phyloP scores from a whole-genome alignment of 208 protist species.

The Trypanosoma conorhini region DNA sequence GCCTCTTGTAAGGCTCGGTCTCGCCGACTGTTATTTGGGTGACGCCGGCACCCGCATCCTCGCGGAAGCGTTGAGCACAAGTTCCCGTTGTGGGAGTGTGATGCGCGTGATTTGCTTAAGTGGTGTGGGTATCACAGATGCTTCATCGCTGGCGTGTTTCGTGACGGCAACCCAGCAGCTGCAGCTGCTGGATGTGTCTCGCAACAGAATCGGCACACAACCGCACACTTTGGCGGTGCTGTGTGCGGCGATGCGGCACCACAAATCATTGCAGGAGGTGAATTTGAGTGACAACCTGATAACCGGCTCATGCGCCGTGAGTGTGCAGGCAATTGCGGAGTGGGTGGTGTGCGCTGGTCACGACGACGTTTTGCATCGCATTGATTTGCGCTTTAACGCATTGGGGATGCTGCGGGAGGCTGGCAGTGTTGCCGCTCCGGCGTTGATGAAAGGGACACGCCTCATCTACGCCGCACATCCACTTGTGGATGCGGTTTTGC shows the following conservation, averaged over 20 bases:
- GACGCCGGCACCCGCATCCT: slow-evolving; percentile 19
- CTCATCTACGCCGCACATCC: slow-evolving; percentile 36
- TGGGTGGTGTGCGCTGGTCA: slow-evolving; percentile 41
- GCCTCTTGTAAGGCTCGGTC: slow-evolving; percentile 15
- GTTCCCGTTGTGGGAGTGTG: slow-evolving; percentile 2
- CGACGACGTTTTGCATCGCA: slow-evolving; percentile 6
- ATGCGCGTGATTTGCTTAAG: slow-evolving; percentile 27
- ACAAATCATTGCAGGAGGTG: slow-evolving; percentile 36
- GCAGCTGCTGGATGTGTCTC: slow-evolving; percentile 37
- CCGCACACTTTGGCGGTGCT: slow-evolving; percentile 30
- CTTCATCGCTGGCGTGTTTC: slow-evolving; percentile 33
- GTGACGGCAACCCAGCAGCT: slow-evolving; percentile 34
- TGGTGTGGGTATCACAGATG: slow-evolving; percentile 33
- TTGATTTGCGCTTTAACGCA: slow-evolving; percentile 33
- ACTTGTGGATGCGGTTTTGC: slow-evolving; percentile 51
- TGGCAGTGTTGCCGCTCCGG: slow-evolving; percentile 1
- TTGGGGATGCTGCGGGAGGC: slow-evolving; percentile 18
- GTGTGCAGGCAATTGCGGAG: slow-evolving; percentile 44
- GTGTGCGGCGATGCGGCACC: slow-evolving; percentile 36
- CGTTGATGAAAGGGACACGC: neutral
- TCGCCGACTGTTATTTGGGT: slow-evolving; percentile 29
- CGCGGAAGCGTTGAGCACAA: slow-evolving; percentile 14
- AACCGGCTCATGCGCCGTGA: slow-evolving; percentile 30
- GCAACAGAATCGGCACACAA: slow-evolving; percentile 46
- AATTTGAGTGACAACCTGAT: slow-evolving; percentile 43